Conservation (phyloP, 2,329 filamentous ascomycete species). For the Tolypocladium guangdongense region DNA sequence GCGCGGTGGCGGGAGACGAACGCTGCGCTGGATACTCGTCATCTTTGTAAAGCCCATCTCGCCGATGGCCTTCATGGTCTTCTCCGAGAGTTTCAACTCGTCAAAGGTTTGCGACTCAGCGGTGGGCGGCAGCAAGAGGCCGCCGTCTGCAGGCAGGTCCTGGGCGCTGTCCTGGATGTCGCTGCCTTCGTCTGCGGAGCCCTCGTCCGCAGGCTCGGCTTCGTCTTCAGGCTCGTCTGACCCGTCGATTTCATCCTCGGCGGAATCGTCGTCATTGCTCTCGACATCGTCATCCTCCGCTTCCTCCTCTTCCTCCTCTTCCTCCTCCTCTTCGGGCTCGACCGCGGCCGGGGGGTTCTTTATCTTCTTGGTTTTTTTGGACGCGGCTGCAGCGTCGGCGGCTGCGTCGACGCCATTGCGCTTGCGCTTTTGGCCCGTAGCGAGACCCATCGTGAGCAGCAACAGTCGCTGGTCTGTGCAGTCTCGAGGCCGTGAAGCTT, state of each 20-base stretch:
- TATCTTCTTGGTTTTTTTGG: conserved; percentile 31
- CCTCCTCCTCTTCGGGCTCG: conserved; percentile 16
- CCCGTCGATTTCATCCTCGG: conserved; percentile 17
- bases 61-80: conserved; percentile 76
- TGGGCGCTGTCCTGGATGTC: conserved; percentile 13
- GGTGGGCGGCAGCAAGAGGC: conserved; percentile 41
- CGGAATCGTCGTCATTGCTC: conserved; percentile 12
- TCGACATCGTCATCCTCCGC: conserved; percentile 16
- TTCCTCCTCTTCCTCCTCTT: conserved; percentile 15
- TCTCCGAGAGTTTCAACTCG: conserved; percentile 76
- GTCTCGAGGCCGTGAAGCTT: background rate
- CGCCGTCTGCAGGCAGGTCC: conserved; percentile 25
- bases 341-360: conserved; percentile 22
- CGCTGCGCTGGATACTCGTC: conserved; percentile 82
- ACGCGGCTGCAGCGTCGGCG: conserved; percentile 7
- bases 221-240: conserved; percentile 16
- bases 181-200: conserved; percentile 7
- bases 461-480: background rate
- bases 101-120: conserved; percentile 61
- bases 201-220: conserved; percentile 9
- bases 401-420: conserved; percentile 23
- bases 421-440: conserved; percentile 33
- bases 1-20: conserved; percentile 7
- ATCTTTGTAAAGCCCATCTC: conserved; percentile 92
- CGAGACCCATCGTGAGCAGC: conserved; percentile 19